phyloP scores from a whole-genome alignment of 768 basidiomycete species.

The Termitomyces sp. region DNA sequence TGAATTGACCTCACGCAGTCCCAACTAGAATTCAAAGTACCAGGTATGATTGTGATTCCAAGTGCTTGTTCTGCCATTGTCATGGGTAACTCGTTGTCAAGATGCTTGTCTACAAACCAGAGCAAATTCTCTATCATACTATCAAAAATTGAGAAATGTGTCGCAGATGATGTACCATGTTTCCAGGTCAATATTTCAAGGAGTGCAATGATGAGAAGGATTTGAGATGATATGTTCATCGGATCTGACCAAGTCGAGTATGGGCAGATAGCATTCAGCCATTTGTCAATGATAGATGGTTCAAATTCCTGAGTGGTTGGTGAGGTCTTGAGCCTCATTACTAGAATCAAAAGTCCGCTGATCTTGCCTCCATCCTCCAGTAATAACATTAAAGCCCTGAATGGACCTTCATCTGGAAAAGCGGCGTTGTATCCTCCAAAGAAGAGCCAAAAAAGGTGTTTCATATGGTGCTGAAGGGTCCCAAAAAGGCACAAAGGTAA shows the following conservation, averaged over 20 bases:
- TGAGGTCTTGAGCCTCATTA: not conserved
- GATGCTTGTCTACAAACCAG: not conserved
- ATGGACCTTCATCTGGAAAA: not conserved
- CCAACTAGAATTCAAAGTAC: not conserved
- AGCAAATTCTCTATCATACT: not conserved
- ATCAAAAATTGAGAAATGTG: not conserved
- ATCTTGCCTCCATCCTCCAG: not conserved
- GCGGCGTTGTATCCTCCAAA: not conserved
- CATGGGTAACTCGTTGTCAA: not conserved
- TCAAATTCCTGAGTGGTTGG: not conserved
- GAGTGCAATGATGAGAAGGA: not conserved
- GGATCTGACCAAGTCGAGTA: not conserved
- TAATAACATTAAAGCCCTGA: not conserved
- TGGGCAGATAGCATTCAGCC: not conserved
- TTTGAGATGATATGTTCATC: not conserved
- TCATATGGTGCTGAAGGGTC: constrained; percentile 1
- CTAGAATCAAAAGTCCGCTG: not conserved
- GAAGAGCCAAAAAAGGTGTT: not conserved
- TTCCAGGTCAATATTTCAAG: constrained; percentile 2
- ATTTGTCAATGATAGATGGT: not conserved
- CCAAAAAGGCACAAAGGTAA: not conserved
- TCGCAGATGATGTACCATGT: not conserved
- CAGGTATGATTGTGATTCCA: not conserved
- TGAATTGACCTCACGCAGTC: not conserved
- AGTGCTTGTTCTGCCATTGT: not conserved